These are phyloP conservation scores for Mallotus japonicus DNA, from an alignment of 441 rosid genomes.

Conservation along the genomic window DNA sequence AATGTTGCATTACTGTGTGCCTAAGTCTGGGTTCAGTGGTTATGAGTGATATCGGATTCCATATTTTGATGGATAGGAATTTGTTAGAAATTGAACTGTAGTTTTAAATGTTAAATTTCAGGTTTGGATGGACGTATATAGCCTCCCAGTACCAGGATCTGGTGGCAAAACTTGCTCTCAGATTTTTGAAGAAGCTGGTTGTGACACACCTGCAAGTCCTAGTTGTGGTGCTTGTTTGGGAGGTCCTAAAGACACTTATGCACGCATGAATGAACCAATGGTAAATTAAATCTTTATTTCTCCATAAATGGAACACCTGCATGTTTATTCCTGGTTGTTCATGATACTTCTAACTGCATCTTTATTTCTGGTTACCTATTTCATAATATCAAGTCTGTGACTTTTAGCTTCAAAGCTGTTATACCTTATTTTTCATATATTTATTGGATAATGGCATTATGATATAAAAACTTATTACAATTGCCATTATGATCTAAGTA, in stretches of 20 bases:
- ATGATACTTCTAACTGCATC: neutral
- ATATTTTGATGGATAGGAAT: neutral
- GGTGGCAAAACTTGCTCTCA: slow-evolving; percentile 96
- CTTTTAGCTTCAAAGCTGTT: too few species aligned
- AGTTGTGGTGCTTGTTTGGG: slow-evolving; percentile 99
- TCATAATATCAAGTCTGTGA: too few species aligned
- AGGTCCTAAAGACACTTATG: slow-evolving; percentile 91
- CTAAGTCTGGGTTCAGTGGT: neutral
- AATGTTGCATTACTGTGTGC: slow-evolving; percentile 5
- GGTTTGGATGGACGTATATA: slow-evolving; percentile 93
- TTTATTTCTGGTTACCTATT: neutral
- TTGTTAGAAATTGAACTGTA: neutral
- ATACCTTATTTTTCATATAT: neutral
- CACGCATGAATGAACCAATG: slow-evolving; percentile 86
- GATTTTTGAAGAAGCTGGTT: slow-evolving; percentile 96
- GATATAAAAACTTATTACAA: neutral
- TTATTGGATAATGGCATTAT: neutral
- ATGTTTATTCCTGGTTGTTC: neutral
- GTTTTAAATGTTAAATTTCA: slow-evolving; percentile 24
- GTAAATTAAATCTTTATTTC: slow-evolving; percentile 32
- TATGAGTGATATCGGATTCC: neutral
- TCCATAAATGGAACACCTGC: neutral
- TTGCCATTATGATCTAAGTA: neutral
- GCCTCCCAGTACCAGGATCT: slow-evolving; percentile 86
- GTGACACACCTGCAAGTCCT: slow-evolving; percentile 95